Evolutionary conservation across 225 moss, liverwort and hornwort species (phyloP).

Genomic region (Polytrichum commune): DNA sequence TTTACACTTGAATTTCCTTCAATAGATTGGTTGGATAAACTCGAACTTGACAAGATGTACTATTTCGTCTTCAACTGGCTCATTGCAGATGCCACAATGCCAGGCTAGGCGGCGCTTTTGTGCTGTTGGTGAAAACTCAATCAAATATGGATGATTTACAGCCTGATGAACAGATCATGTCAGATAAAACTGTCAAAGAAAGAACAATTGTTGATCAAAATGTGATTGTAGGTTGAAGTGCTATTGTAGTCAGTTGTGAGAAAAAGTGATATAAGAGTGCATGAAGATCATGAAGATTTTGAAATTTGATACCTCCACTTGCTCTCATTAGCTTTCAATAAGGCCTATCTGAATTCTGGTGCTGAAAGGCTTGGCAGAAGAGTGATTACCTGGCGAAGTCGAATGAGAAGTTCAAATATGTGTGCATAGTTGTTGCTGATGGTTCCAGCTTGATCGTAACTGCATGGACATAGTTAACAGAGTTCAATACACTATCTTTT

Average conservation of each 20-base stretch:
- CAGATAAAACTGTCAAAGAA: too few species aligned
- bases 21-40: too few species aligned
- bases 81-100: constrained; percentile 54
- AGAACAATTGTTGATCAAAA: too few species aligned
- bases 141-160: constrained; percentile 65
- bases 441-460: constrained; percentile 58
- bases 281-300: background rate
- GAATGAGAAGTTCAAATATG: constrained; percentile 62
- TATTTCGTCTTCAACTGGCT: constrained; percentile 51
- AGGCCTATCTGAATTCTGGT: too few species aligned
- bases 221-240: too few species aligned
- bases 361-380: too few species aligned
- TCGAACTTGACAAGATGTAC: constrained; percentile 14
- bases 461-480: constrained; percentile 11
- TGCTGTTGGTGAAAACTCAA: constrained; percentile 50
- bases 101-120: constrained; percentile 1
- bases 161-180: constrained; percentile 25
- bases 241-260: too few species aligned
- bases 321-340: too few species aligned
- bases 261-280: background rate
- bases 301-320: too few species aligned
- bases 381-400: constrained; percentile 48
- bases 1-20: too few species aligned
- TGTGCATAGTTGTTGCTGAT: constrained; percentile 66
- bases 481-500: too few species aligned